A percentile compares a stretch with the other conserved stretches of the same genome.
Conservation (phyloP, 257 asterid genomes). For the Solanum verrucosum region DNA sequence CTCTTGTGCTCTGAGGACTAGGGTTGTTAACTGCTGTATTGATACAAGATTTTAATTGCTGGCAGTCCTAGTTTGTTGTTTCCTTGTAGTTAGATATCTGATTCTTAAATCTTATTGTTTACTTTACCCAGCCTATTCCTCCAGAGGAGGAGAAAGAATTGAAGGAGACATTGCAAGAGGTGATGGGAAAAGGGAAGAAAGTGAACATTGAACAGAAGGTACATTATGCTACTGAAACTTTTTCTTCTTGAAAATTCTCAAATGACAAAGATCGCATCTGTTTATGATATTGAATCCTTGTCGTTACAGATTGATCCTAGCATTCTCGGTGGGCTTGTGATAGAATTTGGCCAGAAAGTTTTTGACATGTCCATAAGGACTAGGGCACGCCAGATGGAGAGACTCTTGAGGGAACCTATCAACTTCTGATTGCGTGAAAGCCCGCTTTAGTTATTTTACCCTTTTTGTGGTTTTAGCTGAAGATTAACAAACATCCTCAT, state of each 20-base stretch:
- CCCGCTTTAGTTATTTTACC: not conserved
- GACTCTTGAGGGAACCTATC: conserved; percentile 80
- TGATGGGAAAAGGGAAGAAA: conserved; percentile 73
- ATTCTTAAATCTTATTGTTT: not conserved
- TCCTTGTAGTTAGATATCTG: not conserved
- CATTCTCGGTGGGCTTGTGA: conserved; percentile 91
- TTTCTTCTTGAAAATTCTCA: not conserved
- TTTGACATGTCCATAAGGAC: conserved; percentile 93
- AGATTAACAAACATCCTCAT: not conserved
- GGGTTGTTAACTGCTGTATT: not conserved
- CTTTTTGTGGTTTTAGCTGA: not conserved
- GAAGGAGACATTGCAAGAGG: conserved; percentile 69
- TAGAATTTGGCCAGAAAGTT: conserved; percentile 69
- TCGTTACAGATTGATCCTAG: conserved; percentile 67
- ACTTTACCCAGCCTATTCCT: conserved; percentile 56
- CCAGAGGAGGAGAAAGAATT: conserved; percentile 78
- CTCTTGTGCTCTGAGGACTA: not conserved
- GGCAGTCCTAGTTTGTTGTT: not conserved
- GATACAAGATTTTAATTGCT: not conserved
- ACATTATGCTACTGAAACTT: not conserved
- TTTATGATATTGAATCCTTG: not conserved
- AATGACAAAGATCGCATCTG: not conserved
- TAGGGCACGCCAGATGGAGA: conserved; percentile 97
- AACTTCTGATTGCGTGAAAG: conserved; percentile 16
- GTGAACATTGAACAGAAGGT: conserved; percentile 79